phyloP scores from a whole-genome alignment of 1,284 basidiomycete species.

The Stygiomarasmius scandens region DNA sequence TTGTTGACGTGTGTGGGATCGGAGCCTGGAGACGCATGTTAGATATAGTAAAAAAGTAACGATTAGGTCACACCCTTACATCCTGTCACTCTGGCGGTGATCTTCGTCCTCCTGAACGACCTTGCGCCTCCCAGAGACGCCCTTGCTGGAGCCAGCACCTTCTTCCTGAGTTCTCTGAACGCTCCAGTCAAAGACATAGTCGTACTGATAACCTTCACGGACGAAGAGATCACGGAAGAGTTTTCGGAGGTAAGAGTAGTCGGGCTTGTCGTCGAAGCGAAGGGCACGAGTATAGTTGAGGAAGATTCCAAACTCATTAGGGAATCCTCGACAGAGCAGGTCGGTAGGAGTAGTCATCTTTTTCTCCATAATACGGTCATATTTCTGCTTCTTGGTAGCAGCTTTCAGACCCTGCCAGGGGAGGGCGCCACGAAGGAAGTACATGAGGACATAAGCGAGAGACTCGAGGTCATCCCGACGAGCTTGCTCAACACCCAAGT shows the following conservation, averaged over 20 bases:
- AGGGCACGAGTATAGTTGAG: conserved; percentile 96
- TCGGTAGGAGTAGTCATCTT: conserved; percentile 99
- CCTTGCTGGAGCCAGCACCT: conserved; percentile 65
- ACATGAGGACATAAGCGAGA: conserved; percentile 96
- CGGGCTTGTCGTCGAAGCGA: conserved; percentile 97
- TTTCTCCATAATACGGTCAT: conserved; percentile 99
- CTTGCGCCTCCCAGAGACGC: conserved; percentile 64
- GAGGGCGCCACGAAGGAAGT: conserved; percentile 94
- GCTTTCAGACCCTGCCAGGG: conserved; percentile 99
- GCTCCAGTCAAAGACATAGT: conserved; percentile 98
- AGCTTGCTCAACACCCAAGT: conserved; percentile 95
- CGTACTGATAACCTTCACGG: conserved; percentile 96
- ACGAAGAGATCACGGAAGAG: conserved; percentile 97
- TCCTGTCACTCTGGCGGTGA: conserved; percentile 75
- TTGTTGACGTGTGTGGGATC: conserved; percentile 83
- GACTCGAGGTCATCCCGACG: conserved; percentile 96
- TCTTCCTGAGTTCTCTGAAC: conserved; percentile 79
- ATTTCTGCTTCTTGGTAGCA: conserved; percentile 99
- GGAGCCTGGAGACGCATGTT: conserved; percentile 56
- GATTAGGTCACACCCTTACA: conserved; percentile 51
- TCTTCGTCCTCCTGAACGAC: conserved; percentile 81
- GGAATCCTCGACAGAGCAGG: conserved; percentile 93
- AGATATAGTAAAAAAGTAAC: conserved; percentile 14
- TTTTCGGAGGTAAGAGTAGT: conserved; percentile 97
- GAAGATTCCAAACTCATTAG: conserved; percentile 97